These are phyloP conservation scores for Penicillium bovifimosum DNA, from an alignment of 495 filamentous ascomycete species.

Conservation along the genomic window DNA sequence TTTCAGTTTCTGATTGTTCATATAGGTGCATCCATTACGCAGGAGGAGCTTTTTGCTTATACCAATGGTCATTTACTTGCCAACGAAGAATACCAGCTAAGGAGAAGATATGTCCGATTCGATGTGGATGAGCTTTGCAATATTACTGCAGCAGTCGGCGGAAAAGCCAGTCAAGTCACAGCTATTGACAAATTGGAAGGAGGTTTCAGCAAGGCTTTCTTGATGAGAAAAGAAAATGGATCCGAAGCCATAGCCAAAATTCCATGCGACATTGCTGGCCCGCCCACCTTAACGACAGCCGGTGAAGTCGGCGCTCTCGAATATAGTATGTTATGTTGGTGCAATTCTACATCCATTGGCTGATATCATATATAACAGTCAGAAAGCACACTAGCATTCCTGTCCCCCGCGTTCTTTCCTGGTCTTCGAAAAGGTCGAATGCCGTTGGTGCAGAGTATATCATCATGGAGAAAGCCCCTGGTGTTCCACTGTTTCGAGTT, in stretches of 20 bases:
- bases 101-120: constrained; percentile 26
- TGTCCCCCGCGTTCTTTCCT: background rate
- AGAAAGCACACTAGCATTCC: background rate
- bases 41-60: constrained; percentile 28
- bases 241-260: constrained; percentile 34
- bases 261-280: constrained; percentile 31
- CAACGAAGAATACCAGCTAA: constrained; percentile 29
- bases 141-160: constrained; percentile 17
- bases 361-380: constrained; percentile 16
- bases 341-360: background rate
- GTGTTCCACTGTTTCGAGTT: constrained; percentile 27
- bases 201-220: constrained; percentile 36
- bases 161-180: constrained; percentile 13
- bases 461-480: constrained; percentile 36
- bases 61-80: constrained; percentile 32
- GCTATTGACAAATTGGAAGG: constrained; percentile 36
- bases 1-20: background rate
- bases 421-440: constrained; percentile 21
- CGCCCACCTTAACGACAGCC: constrained; percentile 27
- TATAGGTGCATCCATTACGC: constrained; percentile 17
- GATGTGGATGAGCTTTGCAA: constrained; percentile 29
- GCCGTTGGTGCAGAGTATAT: constrained; percentile 33
- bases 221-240: constrained; percentile 31
- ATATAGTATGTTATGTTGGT: constrained; percentile 24
- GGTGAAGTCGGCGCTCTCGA: constrained; percentile 34